Percentiles rank a stretch among this genome's conserved stretches.
Conservation (phyloP, 768 basidiomycete species). For the Lactarius hengduanensis region DNA sequence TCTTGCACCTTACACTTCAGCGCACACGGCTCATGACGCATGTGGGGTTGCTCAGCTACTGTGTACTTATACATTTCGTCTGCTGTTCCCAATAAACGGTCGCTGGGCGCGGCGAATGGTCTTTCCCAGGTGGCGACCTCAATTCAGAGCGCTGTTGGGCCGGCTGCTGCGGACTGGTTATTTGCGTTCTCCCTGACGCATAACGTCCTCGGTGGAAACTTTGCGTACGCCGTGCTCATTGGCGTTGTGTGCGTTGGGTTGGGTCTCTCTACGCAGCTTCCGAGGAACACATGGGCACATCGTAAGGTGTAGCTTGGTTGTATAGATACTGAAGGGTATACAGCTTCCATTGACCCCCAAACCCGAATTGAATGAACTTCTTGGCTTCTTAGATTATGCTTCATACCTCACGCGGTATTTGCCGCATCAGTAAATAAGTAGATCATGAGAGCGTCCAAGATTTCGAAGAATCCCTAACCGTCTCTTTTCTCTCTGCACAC, state of each 20-base stretch:
- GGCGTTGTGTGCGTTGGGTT: not conserved
- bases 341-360: too few species aligned
- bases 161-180: conserved; percentile 55
- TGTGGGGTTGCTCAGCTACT: conserved; percentile 46
- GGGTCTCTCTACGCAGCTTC: not conserved
- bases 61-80: conserved; percentile 67
- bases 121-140: conserved; percentile 38
- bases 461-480: too few species aligned
- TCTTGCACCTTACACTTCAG: not conserved
- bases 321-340: not conserved
- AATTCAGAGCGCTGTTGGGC: conserved; percentile 46
- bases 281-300: not conserved
- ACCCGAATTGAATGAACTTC: too few species aligned
- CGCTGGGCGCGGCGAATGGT: conserved; percentile 68
- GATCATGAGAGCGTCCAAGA: too few species aligned
- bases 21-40: not conserved
- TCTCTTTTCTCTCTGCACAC: too few species aligned
- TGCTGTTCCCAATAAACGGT: conserved; percentile 59
- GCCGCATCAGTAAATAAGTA: too few species aligned
- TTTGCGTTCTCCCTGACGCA: conserved; percentile 58
- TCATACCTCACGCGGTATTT: too few species aligned
- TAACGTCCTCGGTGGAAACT: conserved; percentile 23
- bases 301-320: not conserved
- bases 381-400: too few species aligned
- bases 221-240: not conserved